A percentile compares a stretch with the other conserved stretches of the same genome.
These are phyloP conservation scores for Leccinellum albellum DNA, from an alignment of 768 basidiomycete species.

Conservation along the genomic window DNA sequence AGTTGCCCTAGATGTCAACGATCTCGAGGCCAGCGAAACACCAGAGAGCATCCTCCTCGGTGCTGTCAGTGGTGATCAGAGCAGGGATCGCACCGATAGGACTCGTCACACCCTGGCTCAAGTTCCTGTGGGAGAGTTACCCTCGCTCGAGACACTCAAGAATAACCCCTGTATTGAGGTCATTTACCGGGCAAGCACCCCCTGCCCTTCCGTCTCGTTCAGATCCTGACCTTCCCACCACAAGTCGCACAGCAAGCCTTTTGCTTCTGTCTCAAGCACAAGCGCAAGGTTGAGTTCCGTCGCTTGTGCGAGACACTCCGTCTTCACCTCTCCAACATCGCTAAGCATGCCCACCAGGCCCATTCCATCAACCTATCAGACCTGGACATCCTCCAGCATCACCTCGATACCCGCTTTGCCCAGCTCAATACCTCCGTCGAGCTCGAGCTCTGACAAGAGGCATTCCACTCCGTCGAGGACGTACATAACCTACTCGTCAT, in stretches of 20 bases:
- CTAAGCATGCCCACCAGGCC: conserved; percentile 91
- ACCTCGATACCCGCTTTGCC: conserved; percentile 95
- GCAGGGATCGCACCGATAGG: conserved; percentile 24
- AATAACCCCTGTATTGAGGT: conserved; percentile 38
- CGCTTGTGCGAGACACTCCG: conserved; percentile 95
- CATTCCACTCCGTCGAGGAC: too few relatives aligned
- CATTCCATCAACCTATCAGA: conserved; percentile 96
- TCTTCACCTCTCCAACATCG: conserved; percentile 89
- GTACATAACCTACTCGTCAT: too few relatives aligned
- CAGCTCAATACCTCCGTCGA: conserved; percentile 48
- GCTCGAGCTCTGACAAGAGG: too few relatives aligned
- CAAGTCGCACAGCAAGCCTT: conserved; percentile 97
- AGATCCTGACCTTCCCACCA: conserved; percentile 64
- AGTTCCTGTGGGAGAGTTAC: background rate
- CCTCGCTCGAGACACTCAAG: conserved; percentile 66
- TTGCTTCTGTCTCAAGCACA: conserved; percentile 90
- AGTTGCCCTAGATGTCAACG: conserved; percentile 72
- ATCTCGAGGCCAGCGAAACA: conserved; percentile 75
- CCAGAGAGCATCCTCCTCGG: background rate
- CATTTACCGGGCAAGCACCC: conserved; percentile 55
- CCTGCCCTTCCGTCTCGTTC: conserved; percentile 62
- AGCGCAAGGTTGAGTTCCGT: conserved; percentile 95
- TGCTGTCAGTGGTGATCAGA: background rate
- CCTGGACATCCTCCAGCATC: conserved; percentile 89
- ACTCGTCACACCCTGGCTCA: background rate